Percentiles rank a stretch among this genome's conserved stretches.
Conservation (phyloP, 257 asterid species). For the Fraxinus anomala region DNA sequence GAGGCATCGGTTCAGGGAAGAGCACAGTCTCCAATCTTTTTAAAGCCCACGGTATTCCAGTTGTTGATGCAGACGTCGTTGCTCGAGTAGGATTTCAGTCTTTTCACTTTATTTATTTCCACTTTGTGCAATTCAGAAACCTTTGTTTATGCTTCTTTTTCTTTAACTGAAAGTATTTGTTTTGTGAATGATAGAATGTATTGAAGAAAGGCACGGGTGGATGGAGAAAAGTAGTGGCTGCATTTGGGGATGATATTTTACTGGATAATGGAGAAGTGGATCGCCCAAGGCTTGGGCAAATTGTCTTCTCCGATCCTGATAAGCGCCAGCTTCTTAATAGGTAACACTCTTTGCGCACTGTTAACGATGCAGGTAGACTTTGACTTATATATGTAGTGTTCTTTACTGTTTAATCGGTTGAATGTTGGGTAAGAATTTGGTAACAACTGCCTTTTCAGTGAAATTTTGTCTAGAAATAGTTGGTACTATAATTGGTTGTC, state of each 20-base stretch:
- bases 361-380: neutral
- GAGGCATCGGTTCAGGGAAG: slow-evolving; percentile 90
- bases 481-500: neutral
- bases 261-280: slow-evolving; percentile 75
- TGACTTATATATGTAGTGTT: neutral
- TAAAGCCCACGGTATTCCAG: slow-evolving; percentile 70
- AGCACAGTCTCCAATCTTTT: slow-evolving; percentile 82
- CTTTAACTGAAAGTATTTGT: neutral
- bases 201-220: slow-evolving; percentile 86
- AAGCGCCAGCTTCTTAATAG: slow-evolving; percentile 90
- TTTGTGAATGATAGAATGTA: slow-evolving; percentile 48
- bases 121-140: neutral
- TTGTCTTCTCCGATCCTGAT: slow-evolving; percentile 68
- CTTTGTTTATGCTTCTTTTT: neutral
- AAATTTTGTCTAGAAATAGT: neutral
- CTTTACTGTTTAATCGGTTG: neutral
- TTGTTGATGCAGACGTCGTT: slow-evolving; percentile 80
- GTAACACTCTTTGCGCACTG: slow-evolving; percentile 30
- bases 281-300: slow-evolving; percentile 78
- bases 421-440: neutral
- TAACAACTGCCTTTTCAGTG: neutral
- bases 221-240: slow-evolving; percentile 79
- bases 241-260: slow-evolving; percentile 79
- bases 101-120: slow-evolving; percentile 4
- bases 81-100: slow-evolving; percentile 71